Percentiles rank a stretch among this genome's conserved stretches.
These are phyloP conservation scores for Mycena rebaudengoi DNA, from an alignment of 768 basidiomycete species.

Conservation along the genomic window DNA sequence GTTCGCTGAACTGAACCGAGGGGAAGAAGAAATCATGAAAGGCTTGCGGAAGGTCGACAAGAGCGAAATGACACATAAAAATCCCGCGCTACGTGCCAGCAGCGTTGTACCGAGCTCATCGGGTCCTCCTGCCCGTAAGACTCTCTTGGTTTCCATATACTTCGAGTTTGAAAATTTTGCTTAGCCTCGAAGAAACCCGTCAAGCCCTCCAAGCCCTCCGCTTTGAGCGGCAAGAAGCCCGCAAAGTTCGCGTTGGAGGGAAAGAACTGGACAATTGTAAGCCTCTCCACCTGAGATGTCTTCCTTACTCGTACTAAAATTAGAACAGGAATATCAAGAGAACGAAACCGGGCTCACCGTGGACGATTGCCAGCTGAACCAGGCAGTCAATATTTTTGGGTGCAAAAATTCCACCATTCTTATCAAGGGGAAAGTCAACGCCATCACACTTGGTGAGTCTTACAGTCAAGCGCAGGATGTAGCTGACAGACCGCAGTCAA, in stretches of 20 bases:
- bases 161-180: neutral
- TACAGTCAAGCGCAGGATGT: neutral
- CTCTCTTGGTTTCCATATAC: neutral
- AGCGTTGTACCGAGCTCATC: constrained; percentile 51
- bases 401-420: constrained; percentile 88
- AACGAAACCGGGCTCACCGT: constrained; percentile 76
- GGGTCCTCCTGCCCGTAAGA: constrained; percentile 38
- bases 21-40: constrained; percentile 88
- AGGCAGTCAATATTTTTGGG: constrained; percentile 88
- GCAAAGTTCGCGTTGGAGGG: constrained; percentile 89
- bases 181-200: constrained; percentile 66
- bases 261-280: constrained; percentile 92
- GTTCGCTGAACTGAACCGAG: constrained; percentile 90
- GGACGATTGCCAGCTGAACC: constrained; percentile 78
- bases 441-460: constrained; percentile 82
- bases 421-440: constrained; percentile 95
- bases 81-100: constrained; percentile 84
- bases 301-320: neutral
- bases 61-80: constrained; percentile 99
- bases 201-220: constrained; percentile 86
- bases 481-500: constrained; percentile 63
- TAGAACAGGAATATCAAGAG: constrained; percentile 88
- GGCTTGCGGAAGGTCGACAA: constrained; percentile 93
- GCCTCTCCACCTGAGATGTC: constrained; percentile 30
- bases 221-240: constrained; percentile 90